Percentiles rank a stretch among this genome's conserved stretches.
Evolutionary conservation across 192 early-diverging fungal species (phyloP).

Genomic region (Martensiomyces pterosporus): DNA sequence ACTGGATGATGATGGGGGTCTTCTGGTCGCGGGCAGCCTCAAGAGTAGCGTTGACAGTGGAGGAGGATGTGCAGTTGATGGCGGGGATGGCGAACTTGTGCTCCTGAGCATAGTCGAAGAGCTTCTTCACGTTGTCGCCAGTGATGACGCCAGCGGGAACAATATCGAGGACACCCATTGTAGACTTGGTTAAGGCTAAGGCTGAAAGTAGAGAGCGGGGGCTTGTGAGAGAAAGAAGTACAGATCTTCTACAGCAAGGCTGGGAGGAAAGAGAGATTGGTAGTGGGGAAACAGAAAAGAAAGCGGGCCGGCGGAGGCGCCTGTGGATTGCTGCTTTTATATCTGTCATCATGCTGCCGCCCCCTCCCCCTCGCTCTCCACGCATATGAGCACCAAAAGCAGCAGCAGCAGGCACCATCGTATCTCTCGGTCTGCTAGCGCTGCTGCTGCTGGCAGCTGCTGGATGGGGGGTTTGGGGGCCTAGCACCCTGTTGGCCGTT

Average conservation of each 20-base stretch:
- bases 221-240: not conserved
- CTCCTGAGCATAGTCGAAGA: slow-evolving; percentile 68
- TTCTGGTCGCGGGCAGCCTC: slow-evolving; percentile 93
- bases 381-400: too few relatives aligned
- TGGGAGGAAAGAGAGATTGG: too few relatives aligned
- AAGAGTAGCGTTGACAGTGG: slow-evolving; percentile 86
- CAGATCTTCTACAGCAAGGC: not conserved
- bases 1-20: slow-evolving; percentile 92
- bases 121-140: slow-evolving; percentile 85
- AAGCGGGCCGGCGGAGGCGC: too few relatives aligned
- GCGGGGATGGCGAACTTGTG: slow-evolving; percentile 93
- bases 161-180: slow-evolving; percentile 75
- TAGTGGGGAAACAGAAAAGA: too few relatives aligned
- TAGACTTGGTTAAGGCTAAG: not conserved
- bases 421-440: too few relatives aligned
- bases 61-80: slow-evolving; percentile 93
- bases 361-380: too few relatives aligned
- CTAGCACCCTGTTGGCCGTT: too few relatives aligned
- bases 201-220: not conserved
- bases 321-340: too few relatives aligned
- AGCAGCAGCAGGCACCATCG: too few relatives aligned
- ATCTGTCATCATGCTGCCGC: too few relatives aligned
- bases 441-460: too few relatives aligned
- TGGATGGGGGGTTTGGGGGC: too few relatives aligned
- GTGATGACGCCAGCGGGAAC: slow-evolving; percentile 90